Conservation (phyloP, 2,329 filamentous ascomycete species). For the Aureobasidium sp. region DNA sequence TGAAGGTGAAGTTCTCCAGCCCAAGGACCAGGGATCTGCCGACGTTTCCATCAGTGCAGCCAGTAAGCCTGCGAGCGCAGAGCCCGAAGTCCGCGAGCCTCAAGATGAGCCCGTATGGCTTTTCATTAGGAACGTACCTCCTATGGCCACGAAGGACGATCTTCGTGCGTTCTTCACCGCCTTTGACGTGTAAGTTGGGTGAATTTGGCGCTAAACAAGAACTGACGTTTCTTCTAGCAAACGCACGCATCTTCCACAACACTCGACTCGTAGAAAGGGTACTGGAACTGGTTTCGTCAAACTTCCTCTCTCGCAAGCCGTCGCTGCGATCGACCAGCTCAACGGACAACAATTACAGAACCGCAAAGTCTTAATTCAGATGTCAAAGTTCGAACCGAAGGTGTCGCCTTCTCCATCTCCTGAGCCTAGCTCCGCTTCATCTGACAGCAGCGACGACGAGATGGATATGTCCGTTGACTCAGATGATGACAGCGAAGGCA, state of each 20-base stretch:
- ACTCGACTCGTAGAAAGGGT: neutral
- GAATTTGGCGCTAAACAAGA: neutral
- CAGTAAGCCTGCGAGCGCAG: neutral
- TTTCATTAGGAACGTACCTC: neutral
- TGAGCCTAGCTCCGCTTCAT: neutral
- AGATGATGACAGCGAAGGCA: constrained; percentile 19
- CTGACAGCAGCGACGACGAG: constrained; percentile 8
- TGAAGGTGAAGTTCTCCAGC: constrained; percentile 1
- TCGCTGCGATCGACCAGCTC: constrained; percentile 13
- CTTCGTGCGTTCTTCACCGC: neutral
- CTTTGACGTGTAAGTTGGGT: constrained; percentile 8
- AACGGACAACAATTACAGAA: neutral
- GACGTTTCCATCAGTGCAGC: neutral
- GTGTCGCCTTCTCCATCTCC: neutral
- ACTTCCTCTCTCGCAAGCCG: constrained; percentile 12
- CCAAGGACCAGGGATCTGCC: neutral
- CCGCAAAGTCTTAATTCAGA: constrained; percentile 1
- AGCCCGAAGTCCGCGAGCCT: neutral
- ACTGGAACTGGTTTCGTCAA: constrained; percentile 3
- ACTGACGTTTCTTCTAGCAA: neutral
- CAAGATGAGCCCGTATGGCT: constrained; percentile 4
- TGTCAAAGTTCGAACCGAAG: constrained; percentile 4
- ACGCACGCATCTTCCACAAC: neutral
- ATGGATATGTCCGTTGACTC: constrained; percentile 17
- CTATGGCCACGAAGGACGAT: neutral